These are phyloP conservation scores for Scenedesmus sp. DNA, from an alignment of 163 green algal species.

Conservation along the genomic window DNA sequence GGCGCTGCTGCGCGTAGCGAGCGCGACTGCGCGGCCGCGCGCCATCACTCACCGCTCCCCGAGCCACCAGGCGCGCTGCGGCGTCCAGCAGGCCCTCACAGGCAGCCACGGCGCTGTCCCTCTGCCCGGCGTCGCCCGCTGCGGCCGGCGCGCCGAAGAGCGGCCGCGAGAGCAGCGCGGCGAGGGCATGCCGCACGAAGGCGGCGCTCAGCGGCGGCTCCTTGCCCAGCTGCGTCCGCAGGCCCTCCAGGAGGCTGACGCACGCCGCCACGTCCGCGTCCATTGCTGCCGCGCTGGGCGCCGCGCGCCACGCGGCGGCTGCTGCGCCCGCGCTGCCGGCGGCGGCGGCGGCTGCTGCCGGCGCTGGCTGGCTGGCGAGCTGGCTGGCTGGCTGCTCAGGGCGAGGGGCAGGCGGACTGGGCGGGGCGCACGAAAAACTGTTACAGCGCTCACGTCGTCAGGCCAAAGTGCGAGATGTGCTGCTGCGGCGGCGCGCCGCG, in stretches of 20 bases:
- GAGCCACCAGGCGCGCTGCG: neutral
- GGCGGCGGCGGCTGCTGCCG: no score
- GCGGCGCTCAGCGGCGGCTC: neutral
- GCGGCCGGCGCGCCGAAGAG: neutral
- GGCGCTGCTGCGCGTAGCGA: no score
- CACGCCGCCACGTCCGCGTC: constrained; percentile 9
- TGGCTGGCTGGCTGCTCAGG: no score
- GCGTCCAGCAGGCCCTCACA: constrained; percentile 6
- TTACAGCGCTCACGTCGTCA: constrained; percentile 7
- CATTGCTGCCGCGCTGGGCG: neutral
- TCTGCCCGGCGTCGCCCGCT: neutral
- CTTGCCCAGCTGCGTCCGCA: neutral
- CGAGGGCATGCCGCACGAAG: constrained; percentile 19
- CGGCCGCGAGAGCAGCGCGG: constrained; percentile 7
- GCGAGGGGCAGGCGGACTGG: no score
- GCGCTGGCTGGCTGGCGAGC: no score
- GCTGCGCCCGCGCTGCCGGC: no score
- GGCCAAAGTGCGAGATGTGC: constrained; percentile 4
- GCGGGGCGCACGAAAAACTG: neutral
- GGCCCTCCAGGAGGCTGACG: neutral
- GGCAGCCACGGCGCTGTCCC: neutral
- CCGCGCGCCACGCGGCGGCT: no score
- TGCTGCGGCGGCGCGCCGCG: constrained; percentile 3
- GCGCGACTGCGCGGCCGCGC: neutral
- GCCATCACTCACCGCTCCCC: constrained; percentile 20